Percentiles rank a stretch among this genome's conserved stretches.
Conservation (phyloP, 2,329 filamentous ascomycete species). For the Trichophyton rubrum region DNA sequence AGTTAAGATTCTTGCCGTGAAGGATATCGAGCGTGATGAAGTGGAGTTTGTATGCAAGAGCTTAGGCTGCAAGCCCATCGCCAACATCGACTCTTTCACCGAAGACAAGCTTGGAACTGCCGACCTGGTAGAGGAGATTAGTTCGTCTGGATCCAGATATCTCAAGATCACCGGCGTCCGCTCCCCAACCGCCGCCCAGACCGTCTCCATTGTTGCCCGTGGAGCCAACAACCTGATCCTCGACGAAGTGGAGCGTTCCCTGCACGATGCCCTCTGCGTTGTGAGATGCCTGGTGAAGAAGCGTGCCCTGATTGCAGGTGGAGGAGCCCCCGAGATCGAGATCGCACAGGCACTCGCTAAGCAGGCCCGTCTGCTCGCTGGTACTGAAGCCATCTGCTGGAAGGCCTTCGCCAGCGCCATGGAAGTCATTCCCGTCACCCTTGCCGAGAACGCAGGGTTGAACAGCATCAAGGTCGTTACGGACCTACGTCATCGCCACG, state of each 20-base stretch:
- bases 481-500: constrained; percentile 84
- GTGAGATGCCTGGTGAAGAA: constrained; percentile 98
- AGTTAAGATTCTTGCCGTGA: constrained; percentile 87
- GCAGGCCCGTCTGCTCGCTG: constrained; percentile 68
- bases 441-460: constrained; percentile 92
- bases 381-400: constrained; percentile 96
- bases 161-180: constrained; percentile 92
- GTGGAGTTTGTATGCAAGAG: constrained; percentile 99
- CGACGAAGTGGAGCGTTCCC: constrained; percentile 89
- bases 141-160: constrained; percentile 76
- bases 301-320: constrained; percentile 95
- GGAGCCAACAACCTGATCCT: constrained; percentile 90
- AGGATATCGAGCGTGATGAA: constrained; percentile 97
- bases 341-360: constrained; percentile 77
- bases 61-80: constrained; percentile 96
- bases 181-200: constrained; percentile 57
- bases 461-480: constrained; percentile 99
- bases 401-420: constrained; percentile 97
- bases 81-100: constrained; percentile 95
- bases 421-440: constrained; percentile 90
- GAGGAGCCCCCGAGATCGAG: constrained; percentile 92
- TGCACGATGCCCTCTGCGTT: constrained; percentile 95
- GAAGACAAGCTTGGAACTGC: constrained; percentile 95
- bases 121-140: constrained; percentile 84
- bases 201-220: constrained; percentile 85